These are phyloP conservation scores for Tolypocladium ovalisporum DNA, from an alignment of 2,329 filamentous ascomycete genomes.

Conservation along the genomic window DNA sequence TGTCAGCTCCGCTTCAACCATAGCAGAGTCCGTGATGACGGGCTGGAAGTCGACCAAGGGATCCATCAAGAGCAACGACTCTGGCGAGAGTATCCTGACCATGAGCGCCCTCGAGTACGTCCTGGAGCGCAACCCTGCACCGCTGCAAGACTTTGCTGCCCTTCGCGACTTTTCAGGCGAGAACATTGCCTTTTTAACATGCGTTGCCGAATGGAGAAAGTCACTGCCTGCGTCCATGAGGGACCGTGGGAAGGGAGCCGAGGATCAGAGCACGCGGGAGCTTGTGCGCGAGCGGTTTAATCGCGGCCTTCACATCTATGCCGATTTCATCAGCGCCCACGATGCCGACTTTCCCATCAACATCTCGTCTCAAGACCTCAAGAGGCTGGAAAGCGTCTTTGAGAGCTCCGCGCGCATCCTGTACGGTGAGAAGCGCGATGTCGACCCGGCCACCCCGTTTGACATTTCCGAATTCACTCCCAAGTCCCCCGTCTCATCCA, in stretches of 20 bases:
- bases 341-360: slow-evolving; percentile 57
- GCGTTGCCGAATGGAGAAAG: slow-evolving; percentile 45
- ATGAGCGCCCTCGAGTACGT: slow-evolving; percentile 54
- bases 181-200: slow-evolving; percentile 56
- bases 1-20: slow-evolving; percentile 9
- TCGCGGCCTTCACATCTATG: slow-evolving; percentile 49
- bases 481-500: background rate
- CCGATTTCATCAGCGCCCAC: slow-evolving; percentile 44
- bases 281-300: slow-evolving; percentile 39
- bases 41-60: slow-evolving; percentile 22
- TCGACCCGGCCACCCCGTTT: slow-evolving; percentile 29
- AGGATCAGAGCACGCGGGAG: slow-evolving; percentile 12
- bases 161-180: slow-evolving; percentile 58
- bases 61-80: slow-evolving; percentile 11
- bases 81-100: slow-evolving; percentile 36
- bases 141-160: slow-evolving; percentile 54
- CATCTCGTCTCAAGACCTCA: slow-evolving; percentile 42
- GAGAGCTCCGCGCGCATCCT: slow-evolving; percentile 34
- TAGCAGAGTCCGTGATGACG: slow-evolving; percentile 15
- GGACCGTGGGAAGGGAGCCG: slow-evolving; percentile 6
- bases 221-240: slow-evolving; percentile 14
- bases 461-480: slow-evolving; percentile 3
- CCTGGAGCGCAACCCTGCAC: slow-evolving; percentile 45
- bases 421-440: slow-evolving; percentile 22
- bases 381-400: slow-evolving; percentile 43